phyloP scores from a whole-genome alignment of 371 early-diverging fungal genomes.

The Circinella umbellata region DNA sequence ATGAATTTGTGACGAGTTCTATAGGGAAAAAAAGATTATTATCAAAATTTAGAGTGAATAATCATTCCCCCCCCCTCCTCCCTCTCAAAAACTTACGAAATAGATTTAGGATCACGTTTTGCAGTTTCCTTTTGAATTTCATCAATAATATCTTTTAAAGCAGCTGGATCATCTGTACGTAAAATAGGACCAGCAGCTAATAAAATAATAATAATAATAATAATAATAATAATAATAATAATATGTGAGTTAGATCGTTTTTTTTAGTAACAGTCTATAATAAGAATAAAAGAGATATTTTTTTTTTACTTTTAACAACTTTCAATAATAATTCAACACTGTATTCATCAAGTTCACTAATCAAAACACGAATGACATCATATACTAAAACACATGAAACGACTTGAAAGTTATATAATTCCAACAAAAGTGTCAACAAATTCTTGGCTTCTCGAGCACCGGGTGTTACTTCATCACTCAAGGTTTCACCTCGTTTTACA shows the following conservation, averaged over 20 bases:
- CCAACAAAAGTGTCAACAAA: conserved; percentile 79
- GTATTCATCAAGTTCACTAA: conserved; percentile 72
- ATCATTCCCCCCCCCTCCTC: no score
- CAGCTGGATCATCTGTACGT: conserved; percentile 89
- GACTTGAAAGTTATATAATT: conserved; percentile 91
- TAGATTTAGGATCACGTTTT: conserved; percentile 48
- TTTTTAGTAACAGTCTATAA: no score
- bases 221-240: no score
- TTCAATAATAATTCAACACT: conserved; percentile 89
- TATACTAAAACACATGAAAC: conserved; percentile 86
- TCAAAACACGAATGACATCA: conserved; percentile 79
- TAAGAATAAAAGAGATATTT: no score
- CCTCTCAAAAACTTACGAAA: conserved; percentile 57
- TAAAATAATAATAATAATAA: no score
- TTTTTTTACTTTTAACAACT: conserved; percentile 79
- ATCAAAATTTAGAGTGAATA: background rate
- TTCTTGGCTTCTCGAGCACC: conserved; percentile 78
- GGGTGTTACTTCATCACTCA: conserved; percentile 48
- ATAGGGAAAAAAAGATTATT: background rate
- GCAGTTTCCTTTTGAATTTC: conserved; percentile 66
- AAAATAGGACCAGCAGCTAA: conserved; percentile 87
- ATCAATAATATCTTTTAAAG: conserved; percentile 86
- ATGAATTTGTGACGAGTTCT: conserved; percentile 88
- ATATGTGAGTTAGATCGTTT: no score
- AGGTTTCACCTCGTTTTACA: conserved; percentile 36